phyloP scores from a whole-genome alignment of 1,284 basidiomycete species.

The Sporisorium iseilematis-ciliati region DNA sequence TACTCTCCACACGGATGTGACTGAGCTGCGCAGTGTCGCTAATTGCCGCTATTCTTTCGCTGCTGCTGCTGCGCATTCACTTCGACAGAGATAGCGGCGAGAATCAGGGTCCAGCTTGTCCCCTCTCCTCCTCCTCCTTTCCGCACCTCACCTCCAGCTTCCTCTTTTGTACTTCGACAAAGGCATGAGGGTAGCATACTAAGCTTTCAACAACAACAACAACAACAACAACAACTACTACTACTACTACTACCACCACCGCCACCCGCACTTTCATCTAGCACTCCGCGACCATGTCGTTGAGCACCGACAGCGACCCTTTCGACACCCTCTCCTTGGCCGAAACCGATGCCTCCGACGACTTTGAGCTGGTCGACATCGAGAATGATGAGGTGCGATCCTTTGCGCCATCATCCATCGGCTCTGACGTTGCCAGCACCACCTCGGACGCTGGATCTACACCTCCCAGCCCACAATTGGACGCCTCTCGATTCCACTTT shows the following conservation, averaged over 20 bases:
- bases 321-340: constrained; percentile 31
- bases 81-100: neutral
- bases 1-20: neutral
- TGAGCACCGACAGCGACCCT: constrained; percentile 33
- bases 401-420: constrained; percentile 20
- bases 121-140: neutral
- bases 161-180: neutral
- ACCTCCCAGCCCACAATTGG: constrained; percentile 25
- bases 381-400: constrained; percentile 20
- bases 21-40: too few relatives aligned
- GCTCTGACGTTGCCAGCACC: constrained; percentile 24
- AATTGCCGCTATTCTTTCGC: too few relatives aligned
- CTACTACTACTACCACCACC: neutral
- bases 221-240: neutral
- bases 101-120: constrained; percentile 13
- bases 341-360: constrained; percentile 32
- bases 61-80: constrained; percentile 12
- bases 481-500: constrained; percentile 37
- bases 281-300: constrained; percentile 13
- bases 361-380: constrained; percentile 38
- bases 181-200: neutral
- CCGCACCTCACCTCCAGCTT: neutral
- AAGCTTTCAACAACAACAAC: neutral
- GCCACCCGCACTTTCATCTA: neutral
- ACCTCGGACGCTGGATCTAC: constrained; percentile 12